Evolutionary conservation across 805 yeast species (phyloP), one percentile per base, ranked within the genome.

Genomic region (Lipomyces sp.): DNA sequence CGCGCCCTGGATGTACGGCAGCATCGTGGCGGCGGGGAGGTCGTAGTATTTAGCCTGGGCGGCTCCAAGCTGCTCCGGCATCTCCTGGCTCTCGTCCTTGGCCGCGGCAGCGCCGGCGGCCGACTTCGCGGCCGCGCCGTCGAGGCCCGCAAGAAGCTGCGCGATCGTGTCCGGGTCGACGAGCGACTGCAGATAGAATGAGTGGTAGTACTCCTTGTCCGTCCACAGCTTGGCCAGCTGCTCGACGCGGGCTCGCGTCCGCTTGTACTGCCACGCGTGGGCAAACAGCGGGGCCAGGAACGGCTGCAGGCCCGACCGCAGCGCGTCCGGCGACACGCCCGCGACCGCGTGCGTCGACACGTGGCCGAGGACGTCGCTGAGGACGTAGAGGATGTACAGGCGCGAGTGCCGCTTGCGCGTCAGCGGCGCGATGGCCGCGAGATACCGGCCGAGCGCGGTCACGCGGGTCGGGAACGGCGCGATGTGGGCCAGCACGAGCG

Each of bases 21-120:
- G 26, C 50, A 58, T 57, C 10, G 59, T 39, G 8, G 60, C 47
- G 8, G 45, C 63, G 1, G 63, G 63, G 13, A 48, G 51, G 5
- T 60, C 53, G 39, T 55, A 51, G 37, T 45, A 60, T 22, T 38
- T 23, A 14, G 39, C 39, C 7, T 33, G 38, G 2, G 26, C 34
- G 5, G 23, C 16, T 10, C 63, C 63, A 10, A 59, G 47, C 6
- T 23, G 14, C 18, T 36, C 46, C 6, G 57, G 57, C n/a, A 29
- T 51, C 26, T 31, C 33, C 24, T 10, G 41, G 13, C 14, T 29
- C 21, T 10, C 28, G 16, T 11, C 34, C 3, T 22, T 37, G n/a
- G 43, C 31, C n/a, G 10, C 29, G 29, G 29, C 10, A 10, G 10
- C 10, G 29, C 29, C 10, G 10, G 6, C 10, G 6, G 6, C 29